Base-by-base conservation (phyloP, 306 rosid species). In the Astragalus glycyphyllos region DNA sequence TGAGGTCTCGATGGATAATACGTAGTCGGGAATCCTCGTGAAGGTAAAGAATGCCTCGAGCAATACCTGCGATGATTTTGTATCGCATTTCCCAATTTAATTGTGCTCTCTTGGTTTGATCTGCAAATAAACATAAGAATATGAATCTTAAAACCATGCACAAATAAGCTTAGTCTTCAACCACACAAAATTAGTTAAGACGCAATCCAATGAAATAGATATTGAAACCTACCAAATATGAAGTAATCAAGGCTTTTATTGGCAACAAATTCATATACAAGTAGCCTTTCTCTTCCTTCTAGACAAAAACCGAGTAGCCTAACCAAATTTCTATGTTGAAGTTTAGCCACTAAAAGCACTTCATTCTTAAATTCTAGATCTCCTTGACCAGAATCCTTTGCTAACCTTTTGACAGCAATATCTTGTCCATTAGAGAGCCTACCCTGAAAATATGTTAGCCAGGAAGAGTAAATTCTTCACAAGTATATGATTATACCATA, bases 161-260 rank as follows among this genome's bases (percentile, higher is more conserved):
- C 7, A 4, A 12, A 5, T 17, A 42, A 5, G 10, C 42, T 45
- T 34, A 11, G 35, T 35, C 50, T 11, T 47, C 1, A 4, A 11
- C 23, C 10, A 58, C n/a, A 76, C n/a, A 0, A 9, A 63, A 29
- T 7, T 23, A 29, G 48, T 1, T 26, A 0, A n/a, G 8, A 29
- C 14, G 26, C 3, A 6, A 5, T 48, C 29, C 54, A 44, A 44
- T 29, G 32, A 8, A 13, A 55, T 0, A 1, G 11, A 55, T 13
- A 11, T 26, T 55, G 0, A 6, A 38, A 58, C 70, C 4, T 74
- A 87, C 90, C 90, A 59, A 81, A 87, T 15, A 85, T 17, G 41
- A 83, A 74, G 26, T 78, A 70, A 7, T 87, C 86, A 34, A 87
- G 87, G 17, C 86, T 85, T 41, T 57, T 45, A 12, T 85, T 80